A percentile compares a stretch with the other conserved stretches of the same genome.
Evolutionary conservation across 768 basidiomycete species (phyloP).

Genomic region (Suillus hirtellus): DNA sequence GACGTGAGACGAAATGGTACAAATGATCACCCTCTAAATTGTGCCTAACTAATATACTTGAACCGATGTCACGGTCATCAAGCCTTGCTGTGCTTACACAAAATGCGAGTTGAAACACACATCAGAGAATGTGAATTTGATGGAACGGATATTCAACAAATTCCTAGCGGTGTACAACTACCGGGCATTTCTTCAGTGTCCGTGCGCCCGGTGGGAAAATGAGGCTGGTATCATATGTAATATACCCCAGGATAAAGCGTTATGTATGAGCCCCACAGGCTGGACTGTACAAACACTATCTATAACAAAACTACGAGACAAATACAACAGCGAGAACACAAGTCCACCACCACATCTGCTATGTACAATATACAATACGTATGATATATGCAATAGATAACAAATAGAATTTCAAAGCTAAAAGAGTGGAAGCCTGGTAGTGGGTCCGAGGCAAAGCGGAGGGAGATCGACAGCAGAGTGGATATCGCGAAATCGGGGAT

Average conservation of each 20-base stretch:
- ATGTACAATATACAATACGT: background rate
- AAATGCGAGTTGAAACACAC: background rate
- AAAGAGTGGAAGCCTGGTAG: conserved; percentile 2
- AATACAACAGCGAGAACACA: background rate
- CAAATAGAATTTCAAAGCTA: background rate
- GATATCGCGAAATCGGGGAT: background rate
- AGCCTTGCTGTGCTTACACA: background rate
- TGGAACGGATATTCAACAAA: background rate
- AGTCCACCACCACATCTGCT: background rate
- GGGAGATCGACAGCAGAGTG: background rate
- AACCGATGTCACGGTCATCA: background rate
- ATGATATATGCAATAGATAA: conserved; percentile 4
- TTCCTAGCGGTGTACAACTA: background rate
- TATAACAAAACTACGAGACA: too few relatives aligned
- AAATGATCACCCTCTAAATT: background rate
- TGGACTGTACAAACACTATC: background rate
- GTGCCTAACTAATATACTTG: background rate
- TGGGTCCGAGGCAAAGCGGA: background rate
- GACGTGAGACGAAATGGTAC: background rate
- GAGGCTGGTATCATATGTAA: background rate
- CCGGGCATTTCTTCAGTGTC: background rate
- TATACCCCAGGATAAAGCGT: background rate
- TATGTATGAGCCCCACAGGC: background rate
- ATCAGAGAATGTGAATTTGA: background rate
- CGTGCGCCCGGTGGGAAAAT: too few relatives aligned